Base-by-base conservation (phyloP, 495 filamentous ascomycete species). In the Aspergillus sclerotioniger region DNA sequence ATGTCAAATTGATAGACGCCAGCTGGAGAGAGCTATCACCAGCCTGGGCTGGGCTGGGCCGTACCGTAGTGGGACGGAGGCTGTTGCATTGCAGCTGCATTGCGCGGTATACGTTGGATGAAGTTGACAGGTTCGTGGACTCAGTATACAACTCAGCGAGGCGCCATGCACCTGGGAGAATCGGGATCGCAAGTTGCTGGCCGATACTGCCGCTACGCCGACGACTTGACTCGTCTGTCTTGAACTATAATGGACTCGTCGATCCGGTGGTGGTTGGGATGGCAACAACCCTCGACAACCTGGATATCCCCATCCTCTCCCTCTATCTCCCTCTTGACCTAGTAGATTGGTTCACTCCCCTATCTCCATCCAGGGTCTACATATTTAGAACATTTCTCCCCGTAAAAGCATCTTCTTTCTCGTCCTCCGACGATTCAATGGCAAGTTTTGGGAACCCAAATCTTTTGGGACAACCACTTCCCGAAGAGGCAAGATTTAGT, bases 51-150 rank as follows among this genome's bases (percentile, higher is more conserved):
- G 25, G 25, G 25, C 25, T 32, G 56, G 49, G 37, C 56, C 59
- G 62, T 65, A 55, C 62, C 39, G 51, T 52, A 48, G 60, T 64
- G 62, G 53, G 45, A 54, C 41, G 50, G 25, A 43, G 51, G 10
- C 3, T 37, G 49, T 31, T 46, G 54, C 58, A 54, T 58, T 53
- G 61, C 56, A 54, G 51, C 55, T 57, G 57, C 59, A 55, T 9
- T 50, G 25, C 20, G 10, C 28, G 20, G 20, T 29, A 25, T 49
- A n/a, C 46, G 20, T 8, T 47, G 45, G 6, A 25, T 29, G 21
- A n/a, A 7, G 21, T 28, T 16, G 47, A 29, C 37, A 41, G 15
- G 37, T 41, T 9, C 13, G 13, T 15, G 33, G 33, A 8, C 9
- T 37, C 13, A 1, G 8, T 37, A 37, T 37, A 10, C 33, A 2